phyloP scores from a whole-genome alignment of 768 basidiomycete species.

The Leucocoprinus birnbaumii region DNA sequence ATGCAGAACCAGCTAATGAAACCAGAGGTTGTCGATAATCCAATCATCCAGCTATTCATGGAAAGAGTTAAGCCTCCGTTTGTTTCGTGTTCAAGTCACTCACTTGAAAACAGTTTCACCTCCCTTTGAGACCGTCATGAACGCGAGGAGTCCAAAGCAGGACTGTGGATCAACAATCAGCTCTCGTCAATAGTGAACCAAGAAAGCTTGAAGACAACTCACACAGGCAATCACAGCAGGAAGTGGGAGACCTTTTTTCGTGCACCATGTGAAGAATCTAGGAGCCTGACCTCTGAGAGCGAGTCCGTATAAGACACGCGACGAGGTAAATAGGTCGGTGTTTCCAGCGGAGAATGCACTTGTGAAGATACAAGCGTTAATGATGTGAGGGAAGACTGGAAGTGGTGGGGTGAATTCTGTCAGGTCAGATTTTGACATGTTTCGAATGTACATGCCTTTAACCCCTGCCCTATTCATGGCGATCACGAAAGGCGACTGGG shows the following conservation, averaged over 20 bases:
- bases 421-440: constrained; percentile 13
- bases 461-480: constrained; percentile 73
- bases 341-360: constrained; percentile 73
- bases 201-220: constrained; percentile 11
- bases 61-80: neutral
- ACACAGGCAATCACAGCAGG: constrained; percentile 33
- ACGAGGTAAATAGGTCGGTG: constrained; percentile 56
- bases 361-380: constrained; percentile 73
- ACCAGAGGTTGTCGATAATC: constrained; percentile 63
- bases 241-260: constrained; percentile 46
- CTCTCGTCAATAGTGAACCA: too few relatives aligned
- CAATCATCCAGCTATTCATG: constrained; percentile 65
- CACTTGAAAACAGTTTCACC: constrained; percentile 57
- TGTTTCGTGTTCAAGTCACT: constrained; percentile 16
- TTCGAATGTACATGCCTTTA: constrained; percentile 36
- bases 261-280: constrained; percentile 38
- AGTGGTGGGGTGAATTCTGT: constrained; percentile 13
- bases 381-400: constrained; percentile 56
- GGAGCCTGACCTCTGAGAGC: constrained; percentile 52
- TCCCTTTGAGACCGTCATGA: constrained; percentile 63
- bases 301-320: constrained; percentile 51
- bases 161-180: constrained; percentile 21
- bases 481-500: constrained; percentile 82
- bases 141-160: constrained; percentile 48
- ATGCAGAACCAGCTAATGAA: constrained; percentile 68